A percentile compares a stretch with the other conserved stretches of the same genome.
Conservation (phyloP, 257 asterid genomes). For the Ligustrum vulgare region DNA sequence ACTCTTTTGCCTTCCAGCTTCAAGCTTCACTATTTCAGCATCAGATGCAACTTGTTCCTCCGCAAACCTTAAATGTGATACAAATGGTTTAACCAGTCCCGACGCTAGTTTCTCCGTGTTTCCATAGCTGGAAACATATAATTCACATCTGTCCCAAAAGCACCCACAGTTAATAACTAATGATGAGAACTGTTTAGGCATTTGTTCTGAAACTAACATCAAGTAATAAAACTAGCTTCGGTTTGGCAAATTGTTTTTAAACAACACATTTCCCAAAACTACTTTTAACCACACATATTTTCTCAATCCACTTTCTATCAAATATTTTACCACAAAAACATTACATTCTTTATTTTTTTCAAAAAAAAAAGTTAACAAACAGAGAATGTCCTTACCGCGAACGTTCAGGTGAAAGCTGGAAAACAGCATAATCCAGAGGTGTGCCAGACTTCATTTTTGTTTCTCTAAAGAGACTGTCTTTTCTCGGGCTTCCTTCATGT, state of each 20-base stretch:
- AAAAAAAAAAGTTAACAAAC: too few relatives aligned
- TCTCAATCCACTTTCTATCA: too few relatives aligned
- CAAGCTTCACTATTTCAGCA: conserved; percentile 77
- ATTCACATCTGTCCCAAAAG: conserved; percentile 68
- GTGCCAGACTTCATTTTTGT: conserved; percentile 62
- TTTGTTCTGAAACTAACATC: neutral
- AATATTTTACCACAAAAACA: too few relatives aligned
- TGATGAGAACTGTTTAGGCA: neutral
- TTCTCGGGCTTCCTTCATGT: conserved; percentile 34
- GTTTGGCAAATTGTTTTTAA: too few relatives aligned
- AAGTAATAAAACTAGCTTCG: neutral
- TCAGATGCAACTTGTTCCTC: conserved; percentile 77
- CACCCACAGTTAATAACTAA: conserved; percentile 15
- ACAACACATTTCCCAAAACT: too few relatives aligned
- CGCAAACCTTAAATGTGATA: conserved; percentile 66
- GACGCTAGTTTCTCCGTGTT: conserved; percentile 87
- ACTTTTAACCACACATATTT: too few relatives aligned
- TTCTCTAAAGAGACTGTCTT: conserved; percentile 25
- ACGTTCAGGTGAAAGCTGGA: conserved; percentile 84
- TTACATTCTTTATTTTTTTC: too few relatives aligned
- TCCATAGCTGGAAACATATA: conserved; percentile 74
- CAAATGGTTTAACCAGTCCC: conserved; percentile 84
- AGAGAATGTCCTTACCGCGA: conserved; percentile 52
- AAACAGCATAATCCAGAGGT: conserved; percentile 80
- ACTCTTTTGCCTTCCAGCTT: conserved; percentile 51